Conservation (phyloP, 352 stramenopile species). For the Globisporangium mamillatum region DNA sequence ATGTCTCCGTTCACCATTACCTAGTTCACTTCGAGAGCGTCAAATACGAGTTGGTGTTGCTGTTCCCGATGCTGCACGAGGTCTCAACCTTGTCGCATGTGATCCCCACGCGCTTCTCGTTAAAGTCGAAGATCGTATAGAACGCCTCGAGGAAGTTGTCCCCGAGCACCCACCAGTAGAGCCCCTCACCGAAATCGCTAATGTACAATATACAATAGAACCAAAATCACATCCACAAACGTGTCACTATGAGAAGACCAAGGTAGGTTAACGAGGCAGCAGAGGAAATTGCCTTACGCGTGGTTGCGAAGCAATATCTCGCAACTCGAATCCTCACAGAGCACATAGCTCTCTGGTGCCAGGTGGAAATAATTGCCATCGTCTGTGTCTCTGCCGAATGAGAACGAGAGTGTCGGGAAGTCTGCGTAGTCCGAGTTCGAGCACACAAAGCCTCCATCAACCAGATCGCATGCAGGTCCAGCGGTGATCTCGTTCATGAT, state of each 20-base stretch:
- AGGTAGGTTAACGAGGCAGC: neutral
- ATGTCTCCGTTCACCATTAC: neutral
- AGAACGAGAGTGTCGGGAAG: constrained; percentile 54
- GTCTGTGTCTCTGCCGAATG: constrained; percentile 18
- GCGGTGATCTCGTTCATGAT: constrained; percentile 36
- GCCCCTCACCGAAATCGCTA: constrained; percentile 36
- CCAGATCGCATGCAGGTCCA: constrained; percentile 29
- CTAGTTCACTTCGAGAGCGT: neutral
- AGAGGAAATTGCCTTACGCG: constrained; percentile 20
- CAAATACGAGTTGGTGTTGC: neutral
- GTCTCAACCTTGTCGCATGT: constrained; percentile 30
- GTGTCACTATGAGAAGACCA: neutral
- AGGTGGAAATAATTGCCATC: constrained; percentile 42
- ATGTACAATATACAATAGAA: neutral
- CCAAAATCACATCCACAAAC: neutral
- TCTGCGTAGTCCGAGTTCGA: constrained; percentile 20
- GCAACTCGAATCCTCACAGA: constrained; percentile 31
- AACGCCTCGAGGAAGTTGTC: constrained; percentile 58
- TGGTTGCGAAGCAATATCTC: constrained; percentile 46
- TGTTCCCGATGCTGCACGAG: constrained; percentile 7
- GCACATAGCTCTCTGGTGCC: constrained; percentile 35
- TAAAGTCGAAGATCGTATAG: constrained; percentile 64
- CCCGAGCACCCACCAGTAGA: constrained; percentile 62
- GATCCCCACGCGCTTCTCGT: constrained; percentile 41
- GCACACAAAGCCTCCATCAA: constrained; percentile 23